Evolutionary conservation across 495 filamentous ascomycete species (phyloP), one percentile per base, ranked within the genome.

Genomic region (Lineolata rhizophorae): DNA sequence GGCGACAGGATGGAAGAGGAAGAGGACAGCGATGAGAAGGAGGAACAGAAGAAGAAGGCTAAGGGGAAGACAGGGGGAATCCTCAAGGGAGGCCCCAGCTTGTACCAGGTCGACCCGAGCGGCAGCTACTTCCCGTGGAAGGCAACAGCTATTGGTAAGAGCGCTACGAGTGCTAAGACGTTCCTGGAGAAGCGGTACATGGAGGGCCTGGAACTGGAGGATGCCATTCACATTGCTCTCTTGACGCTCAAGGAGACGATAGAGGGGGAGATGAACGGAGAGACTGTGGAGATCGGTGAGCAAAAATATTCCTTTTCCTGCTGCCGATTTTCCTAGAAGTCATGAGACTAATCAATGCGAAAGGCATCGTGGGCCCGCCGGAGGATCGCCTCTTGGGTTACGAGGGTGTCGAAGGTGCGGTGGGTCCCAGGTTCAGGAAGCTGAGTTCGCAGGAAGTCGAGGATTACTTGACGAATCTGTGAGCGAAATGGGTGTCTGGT

Each of bases 121-220:
- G 87, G 87, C 29, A 84, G 75, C 50, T 94, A 97, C 48, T 97
- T 94, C 56, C 87, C 87, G 15, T 97, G 87, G 87, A 95, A 97
- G 62, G 87, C 87, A 31, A 97, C 90, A 39, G 87, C 87, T 27
- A 97, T 97, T 48, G 87, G 90, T 38, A 95, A 95, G 69, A 91
- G 82, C 48, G 87, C 87, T 19, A 95, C 87, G 12, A 87, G 77
- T 43, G 87, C 87, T 30, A 97, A 97, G 62, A 97, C 87, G 1
- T 97, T 95, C 60, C 58, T 97, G 46, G 87, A 97, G 67, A 97
- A 97, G 69, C 63, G 87, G 53, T 95, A 94, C 54, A 90, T 81
- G 1, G 87, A 97, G 54, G 84, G 84, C 11, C 61, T 97, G 49
- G 87, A 97, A 64, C 60, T 99, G 37, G 87, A 99, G 56, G 87